Percentiles rank a stretch among this genome's conserved stretches.
These are phyloP conservation scores for Suillus discolor DNA, from an alignment of 768 basidiomycete species.

Conservation along the genomic window DNA sequence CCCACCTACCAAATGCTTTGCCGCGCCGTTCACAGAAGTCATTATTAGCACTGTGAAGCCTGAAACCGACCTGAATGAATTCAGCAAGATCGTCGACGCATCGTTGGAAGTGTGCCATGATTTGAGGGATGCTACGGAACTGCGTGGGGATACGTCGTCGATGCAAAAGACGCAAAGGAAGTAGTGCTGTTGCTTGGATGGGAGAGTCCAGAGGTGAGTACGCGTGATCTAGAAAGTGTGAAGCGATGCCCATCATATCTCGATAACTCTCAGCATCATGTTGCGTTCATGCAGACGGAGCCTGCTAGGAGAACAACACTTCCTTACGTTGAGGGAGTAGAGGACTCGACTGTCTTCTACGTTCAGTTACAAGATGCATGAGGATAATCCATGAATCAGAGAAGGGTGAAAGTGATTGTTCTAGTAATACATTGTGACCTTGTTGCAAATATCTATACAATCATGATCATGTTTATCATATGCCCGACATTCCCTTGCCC, in stretches of 20 bases:
- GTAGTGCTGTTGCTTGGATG: neutral
- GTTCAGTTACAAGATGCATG: neutral
- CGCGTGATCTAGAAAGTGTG: neutral
- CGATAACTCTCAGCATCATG: neutral
- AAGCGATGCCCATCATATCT: neutral
- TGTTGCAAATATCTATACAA: constrained; percentile 1
- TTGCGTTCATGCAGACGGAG: neutral
- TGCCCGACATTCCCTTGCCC: constrained; percentile 40
- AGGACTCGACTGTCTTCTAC: constrained; percentile 7
- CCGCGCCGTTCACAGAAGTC: constrained; percentile 7
- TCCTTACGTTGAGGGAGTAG: constrained; percentile 4
- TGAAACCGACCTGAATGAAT: constrained; percentile 1
- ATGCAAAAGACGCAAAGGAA: constrained; percentile 14
- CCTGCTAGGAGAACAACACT: neutral
- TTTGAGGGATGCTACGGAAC: neutral
- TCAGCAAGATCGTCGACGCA: constrained; percentile 3
- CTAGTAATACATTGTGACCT: constrained; percentile 21
- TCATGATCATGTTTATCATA: constrained; percentile 21
- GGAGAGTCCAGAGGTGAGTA: constrained; percentile 4
- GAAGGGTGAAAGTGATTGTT: neutral
- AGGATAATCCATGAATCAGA: too few species aligned
- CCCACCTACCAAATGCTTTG: constrained; percentile 7
- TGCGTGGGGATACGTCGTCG: constrained; percentile 11
- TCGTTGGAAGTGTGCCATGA: constrained; percentile 1
- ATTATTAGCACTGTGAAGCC: constrained; percentile 2